Evolutionary conservation across 345 rosid genomes (phyloP).

Genomic region (Atalantia buxifolia): DNA sequence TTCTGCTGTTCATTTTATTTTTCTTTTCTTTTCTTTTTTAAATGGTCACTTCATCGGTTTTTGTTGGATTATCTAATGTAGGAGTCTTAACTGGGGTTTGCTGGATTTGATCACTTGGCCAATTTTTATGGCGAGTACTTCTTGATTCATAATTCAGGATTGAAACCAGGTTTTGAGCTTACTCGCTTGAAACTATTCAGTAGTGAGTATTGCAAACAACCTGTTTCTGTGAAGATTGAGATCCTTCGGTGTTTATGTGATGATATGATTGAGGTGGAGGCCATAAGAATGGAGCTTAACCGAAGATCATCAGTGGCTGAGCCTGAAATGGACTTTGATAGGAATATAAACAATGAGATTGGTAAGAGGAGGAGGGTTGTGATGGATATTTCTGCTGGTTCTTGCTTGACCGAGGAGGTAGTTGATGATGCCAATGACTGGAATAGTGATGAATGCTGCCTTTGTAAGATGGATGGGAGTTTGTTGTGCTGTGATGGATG

Average conservation of each 20-base stretch:
- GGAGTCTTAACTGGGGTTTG: conserved; percentile 90
- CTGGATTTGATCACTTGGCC: conserved; percentile 90
- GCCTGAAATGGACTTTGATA: conserved; percentile 57
- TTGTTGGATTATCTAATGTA: conserved; percentile 37
- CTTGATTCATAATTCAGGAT: conserved; percentile 55
- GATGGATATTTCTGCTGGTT: conserved; percentile 44
- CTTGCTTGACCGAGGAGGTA: conserved; percentile 50
- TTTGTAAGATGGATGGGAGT: conserved; percentile 96
- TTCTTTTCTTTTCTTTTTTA: conserved; percentile 2
- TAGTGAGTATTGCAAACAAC: conserved; percentile 70
- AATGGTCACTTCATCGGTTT: conserved; percentile 18
- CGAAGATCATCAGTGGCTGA: conserved; percentile 70
- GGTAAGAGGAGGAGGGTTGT: conserved; percentile 50
- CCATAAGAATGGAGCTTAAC: conserved; percentile 67
- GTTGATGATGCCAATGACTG: conserved; percentile 55
- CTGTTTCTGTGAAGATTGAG: conserved; percentile 61
- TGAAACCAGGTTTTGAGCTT: conserved; percentile 54
- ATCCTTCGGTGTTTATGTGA: conserved; percentile 73
- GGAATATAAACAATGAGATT: conserved; percentile 43
- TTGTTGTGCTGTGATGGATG: conserved; percentile 98
- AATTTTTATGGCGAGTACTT: conserved; percentile 78
- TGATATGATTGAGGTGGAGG: conserved; percentile 73
- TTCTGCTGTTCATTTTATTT: background rate
- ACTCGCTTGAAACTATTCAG: conserved; percentile 50
- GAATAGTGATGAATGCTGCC: conserved; percentile 91